Evolutionary conservation across 257 asterid genomes (phyloP), one percentile per base, ranked within the genome.

Genomic region (Solanum raphanifolium): DNA sequence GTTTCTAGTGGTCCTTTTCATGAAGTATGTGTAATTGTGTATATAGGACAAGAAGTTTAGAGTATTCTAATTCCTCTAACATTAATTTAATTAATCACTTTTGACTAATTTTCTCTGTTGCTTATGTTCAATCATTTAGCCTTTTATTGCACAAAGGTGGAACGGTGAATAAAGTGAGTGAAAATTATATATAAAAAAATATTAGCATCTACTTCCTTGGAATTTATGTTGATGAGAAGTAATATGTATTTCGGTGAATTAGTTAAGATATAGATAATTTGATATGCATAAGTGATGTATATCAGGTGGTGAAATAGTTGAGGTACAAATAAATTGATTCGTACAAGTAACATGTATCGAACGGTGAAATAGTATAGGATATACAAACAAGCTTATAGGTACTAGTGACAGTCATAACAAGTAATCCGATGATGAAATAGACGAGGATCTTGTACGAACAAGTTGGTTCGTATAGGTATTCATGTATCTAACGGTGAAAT

Each of bases 1-100:
- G 23, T 83, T n/a, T 89, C 35, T 83, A 87, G 86, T 72, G 86
- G 84, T 87, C 87, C 73, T 58, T 78, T 87, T 86, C 85, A 27
- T 83, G 71, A 65, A 52, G 35, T 13, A 85, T 76, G 60, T 52
- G 69, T 46, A 8, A 79, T 6, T 78, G 60, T 39, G 23, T 41
- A 41, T 41, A 29, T 29, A 81, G 69, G 85, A 46, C 69, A 81
- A 46, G 20, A 46, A 81, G 29, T 82, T 82, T 48, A 79, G 0
- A 5, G 4, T 82, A 29, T 82, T 48, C n/a, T 48, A 82, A 82
- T 20, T 20, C 29, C 20, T 20, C 29, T 6, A 48, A 48, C 11
- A 82, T 46, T 82, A 82, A 82, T 82, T 46, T 82, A 29, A 31
- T 48, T 81, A 82, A 46, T 48, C 85, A 48, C 29, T 48, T 79